Percentiles rank a stretch among this genome's conserved stretches.
phyloP scores from a whole-genome alignment of 495 filamentous ascomycete species.

The Lentithecium fluviatile region DNA sequence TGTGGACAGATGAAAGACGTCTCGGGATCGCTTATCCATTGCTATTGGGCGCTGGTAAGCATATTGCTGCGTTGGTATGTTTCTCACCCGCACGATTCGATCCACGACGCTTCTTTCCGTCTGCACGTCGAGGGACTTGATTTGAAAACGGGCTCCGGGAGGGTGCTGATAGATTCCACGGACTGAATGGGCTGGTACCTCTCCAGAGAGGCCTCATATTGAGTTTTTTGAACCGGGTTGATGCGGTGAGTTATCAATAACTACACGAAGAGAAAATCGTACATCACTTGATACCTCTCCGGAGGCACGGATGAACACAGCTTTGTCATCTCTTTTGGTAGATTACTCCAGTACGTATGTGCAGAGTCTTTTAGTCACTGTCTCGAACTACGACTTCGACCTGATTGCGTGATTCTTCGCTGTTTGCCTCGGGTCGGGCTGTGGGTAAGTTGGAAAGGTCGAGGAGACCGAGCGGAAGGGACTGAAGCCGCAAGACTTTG shows the following conservation, averaged over 20 bases:
- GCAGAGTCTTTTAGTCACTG: neutral
- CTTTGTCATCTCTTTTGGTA: neutral
- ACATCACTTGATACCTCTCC: too few species aligned
- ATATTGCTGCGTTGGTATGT: neutral
- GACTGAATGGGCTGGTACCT: neutral
- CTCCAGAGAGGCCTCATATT: too few species aligned
- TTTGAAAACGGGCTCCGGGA: constrained; percentile 11
- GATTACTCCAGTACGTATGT: constrained; percentile 1
- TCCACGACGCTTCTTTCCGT: too few species aligned
- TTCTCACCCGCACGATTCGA: too few species aligned
- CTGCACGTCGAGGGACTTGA: too few species aligned
- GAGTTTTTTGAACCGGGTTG: too few species aligned
- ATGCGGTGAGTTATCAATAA: too few species aligned
- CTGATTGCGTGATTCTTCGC: neutral
- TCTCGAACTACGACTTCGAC: neutral
- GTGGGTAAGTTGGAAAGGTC: too few species aligned
- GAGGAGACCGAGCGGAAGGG: too few species aligned
- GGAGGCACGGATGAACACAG: constrained; percentile 7
- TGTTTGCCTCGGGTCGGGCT: neutral
- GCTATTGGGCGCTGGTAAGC: neutral
- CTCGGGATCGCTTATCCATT: constrained; percentile 14
- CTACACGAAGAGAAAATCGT: too few species aligned
- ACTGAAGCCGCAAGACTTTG: too few species aligned
- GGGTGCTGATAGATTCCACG: constrained; percentile 1
- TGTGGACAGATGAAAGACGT: neutral